Conservation (phyloP, 2,329 filamentous ascomycete genomes). For the Cylindrodendrum hubeiense region DNA sequence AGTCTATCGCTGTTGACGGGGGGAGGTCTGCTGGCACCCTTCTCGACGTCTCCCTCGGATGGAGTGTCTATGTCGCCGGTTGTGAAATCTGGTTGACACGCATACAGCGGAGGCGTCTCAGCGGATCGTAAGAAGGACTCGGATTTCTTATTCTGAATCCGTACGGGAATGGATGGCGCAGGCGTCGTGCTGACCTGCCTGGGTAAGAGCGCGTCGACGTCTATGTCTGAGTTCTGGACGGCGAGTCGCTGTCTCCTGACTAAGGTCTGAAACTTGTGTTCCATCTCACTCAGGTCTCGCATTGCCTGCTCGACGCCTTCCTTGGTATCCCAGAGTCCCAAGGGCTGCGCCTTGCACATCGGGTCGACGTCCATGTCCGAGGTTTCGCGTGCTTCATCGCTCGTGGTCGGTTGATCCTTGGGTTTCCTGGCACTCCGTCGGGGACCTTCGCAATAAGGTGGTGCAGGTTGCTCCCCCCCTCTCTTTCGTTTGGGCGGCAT, state of each 20-base stretch:
- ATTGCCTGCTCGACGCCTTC: constrained; percentile 54
- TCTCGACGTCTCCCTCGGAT: constrained; percentile 45
- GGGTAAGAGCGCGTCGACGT: not conserved
- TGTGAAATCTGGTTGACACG: constrained; percentile 39
- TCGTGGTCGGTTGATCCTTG: constrained; percentile 23
- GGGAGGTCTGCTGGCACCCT: constrained; percentile 70
- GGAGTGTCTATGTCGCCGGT: constrained; percentile 35
- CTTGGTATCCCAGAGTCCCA: constrained; percentile 28
- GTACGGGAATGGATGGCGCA: constrained; percentile 11
- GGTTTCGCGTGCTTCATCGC: not conserved
- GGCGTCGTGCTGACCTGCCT: constrained; percentile 17
- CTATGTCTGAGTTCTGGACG: constrained; percentile 56
- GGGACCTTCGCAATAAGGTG: constrained; percentile 37
- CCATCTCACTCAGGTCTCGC: constrained; percentile 63
- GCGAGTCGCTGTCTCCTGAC: constrained; percentile 61
- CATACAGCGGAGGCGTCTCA: constrained; percentile 38
- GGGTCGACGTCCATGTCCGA: not conserved
- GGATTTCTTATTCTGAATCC: constrained; percentile 17
- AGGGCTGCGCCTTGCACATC: not conserved
- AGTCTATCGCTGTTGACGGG: constrained; percentile 86
- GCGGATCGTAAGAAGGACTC: constrained; percentile 17
- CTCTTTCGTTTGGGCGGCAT: constrained; percentile 58
- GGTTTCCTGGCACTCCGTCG: constrained; percentile 44
- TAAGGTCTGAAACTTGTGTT: constrained; percentile 57
- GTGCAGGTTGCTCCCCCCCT: constrained; percentile 33